A percentile compares a stretch with the other conserved stretches of the same genome.
These are phyloP conservation scores for Draba incana DNA, from an alignment of 345 rosid genomes.

Conservation along the genomic window DNA sequence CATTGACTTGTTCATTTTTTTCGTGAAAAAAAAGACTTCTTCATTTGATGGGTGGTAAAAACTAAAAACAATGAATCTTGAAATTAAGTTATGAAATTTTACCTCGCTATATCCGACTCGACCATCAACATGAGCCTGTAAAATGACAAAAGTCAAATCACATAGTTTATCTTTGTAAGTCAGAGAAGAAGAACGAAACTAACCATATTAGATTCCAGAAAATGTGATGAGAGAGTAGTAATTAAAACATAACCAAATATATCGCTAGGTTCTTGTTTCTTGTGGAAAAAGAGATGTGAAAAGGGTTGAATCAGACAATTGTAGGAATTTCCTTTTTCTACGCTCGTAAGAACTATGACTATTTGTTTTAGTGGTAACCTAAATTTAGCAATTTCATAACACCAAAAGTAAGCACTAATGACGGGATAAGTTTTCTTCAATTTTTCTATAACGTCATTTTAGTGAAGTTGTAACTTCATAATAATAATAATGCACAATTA, in stretches of 20 bases:
- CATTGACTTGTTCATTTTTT: background rate
- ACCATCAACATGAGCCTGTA: slow-evolving; percentile 42
- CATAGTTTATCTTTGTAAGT: background rate
- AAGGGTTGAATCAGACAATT: slow-evolving; percentile 27
- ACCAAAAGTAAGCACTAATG: slow-evolving; percentile 31
- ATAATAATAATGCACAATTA: slow-evolving; percentile 22
- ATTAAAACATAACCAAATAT: slow-evolving; percentile 17
- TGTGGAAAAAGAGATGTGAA: slow-evolving; percentile 26
- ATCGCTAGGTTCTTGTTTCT: slow-evolving; percentile 18
- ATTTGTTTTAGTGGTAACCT: slow-evolving; percentile 5
- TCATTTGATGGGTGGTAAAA: background rate
- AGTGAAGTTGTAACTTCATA: slow-evolving; percentile 31
- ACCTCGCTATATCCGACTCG: slow-evolving; percentile 46
- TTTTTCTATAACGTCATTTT: background rate
- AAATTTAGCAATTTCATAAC: slow-evolving; percentile 34
- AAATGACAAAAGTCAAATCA: slow-evolving; percentile 23
- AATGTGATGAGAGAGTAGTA: slow-evolving; percentile 6
- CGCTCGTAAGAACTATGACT: slow-evolving; percentile 24
- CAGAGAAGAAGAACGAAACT: slow-evolving; percentile 23
- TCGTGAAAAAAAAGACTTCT: too few relatives aligned
- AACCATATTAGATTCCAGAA: slow-evolving; percentile 30
- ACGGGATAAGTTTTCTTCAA: slow-evolving; percentile 16
- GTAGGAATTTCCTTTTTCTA: slow-evolving; percentile 25
- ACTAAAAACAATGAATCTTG: slow-evolving; percentile 12
- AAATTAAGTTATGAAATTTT: slow-evolving; percentile 2